Percentiles rank a stretch among this genome's conserved stretches.
phyloP scores from a whole-genome alignment of 257 asterid genomes.

The Mentha longifolia region DNA sequence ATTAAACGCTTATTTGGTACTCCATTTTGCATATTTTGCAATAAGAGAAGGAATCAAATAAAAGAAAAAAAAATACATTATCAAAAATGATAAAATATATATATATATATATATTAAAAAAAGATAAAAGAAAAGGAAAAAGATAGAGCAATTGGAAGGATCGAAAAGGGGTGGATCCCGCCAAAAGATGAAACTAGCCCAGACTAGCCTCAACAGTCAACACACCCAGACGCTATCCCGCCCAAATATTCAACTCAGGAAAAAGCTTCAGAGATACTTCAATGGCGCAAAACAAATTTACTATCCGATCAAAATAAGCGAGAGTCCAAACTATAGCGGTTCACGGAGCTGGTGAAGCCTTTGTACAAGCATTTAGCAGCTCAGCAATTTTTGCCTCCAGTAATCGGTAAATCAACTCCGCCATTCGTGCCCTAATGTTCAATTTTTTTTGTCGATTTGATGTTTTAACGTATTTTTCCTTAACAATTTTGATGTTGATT shows the following conservation, averaged over 20 bases:
- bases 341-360: neutral
- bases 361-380: neutral
- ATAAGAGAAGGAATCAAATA: no score
- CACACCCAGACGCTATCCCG: conserved; percentile 27
- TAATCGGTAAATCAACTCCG: conserved; percentile 28
- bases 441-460: neutral
- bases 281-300: conserved; percentile 25
- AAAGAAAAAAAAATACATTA: no score
- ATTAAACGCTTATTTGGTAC: no score
- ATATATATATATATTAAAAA: no score
- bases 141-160: neutral
- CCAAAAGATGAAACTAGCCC: neutral
- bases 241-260: conserved; percentile 27
- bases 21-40: no score
- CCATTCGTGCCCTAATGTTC: neutral
- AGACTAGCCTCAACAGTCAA: neutral
- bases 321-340: neutral
- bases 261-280: conserved; percentile 33
- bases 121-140: neutral
- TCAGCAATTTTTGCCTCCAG: conserved; percentile 6
- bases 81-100: no score
- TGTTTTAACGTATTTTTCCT: neutral
- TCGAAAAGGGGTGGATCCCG: conserved; percentile 29
- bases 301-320: neutral
- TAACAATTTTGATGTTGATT: conserved; percentile 1